These are phyloP conservation scores for Climacium dendroides DNA, from an alignment of 225 moss, liverwort and hornwort species.

Conservation along the genomic window DNA sequence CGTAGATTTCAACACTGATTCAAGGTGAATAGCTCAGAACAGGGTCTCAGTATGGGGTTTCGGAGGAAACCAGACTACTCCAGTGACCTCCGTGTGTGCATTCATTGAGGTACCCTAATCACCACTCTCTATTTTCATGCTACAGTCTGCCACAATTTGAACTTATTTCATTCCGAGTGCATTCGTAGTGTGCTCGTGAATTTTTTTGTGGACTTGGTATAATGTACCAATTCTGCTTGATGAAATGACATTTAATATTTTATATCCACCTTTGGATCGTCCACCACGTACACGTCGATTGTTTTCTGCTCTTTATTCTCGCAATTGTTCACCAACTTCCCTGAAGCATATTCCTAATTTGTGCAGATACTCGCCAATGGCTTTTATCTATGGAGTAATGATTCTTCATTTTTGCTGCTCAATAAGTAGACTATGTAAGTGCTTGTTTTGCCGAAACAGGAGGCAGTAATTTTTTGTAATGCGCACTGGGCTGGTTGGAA, in stretches of 20 bases:
- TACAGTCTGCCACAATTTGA: constrained; percentile 19
- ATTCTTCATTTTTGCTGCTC: constrained; percentile 16
- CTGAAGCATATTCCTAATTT: constrained; percentile 19
- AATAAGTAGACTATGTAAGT: constrained; percentile 6
- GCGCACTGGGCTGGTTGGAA: not conserved
- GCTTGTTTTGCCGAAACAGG: not conserved
- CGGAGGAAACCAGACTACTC: constrained; percentile 18
- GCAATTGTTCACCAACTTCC: not conserved
- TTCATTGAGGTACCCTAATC: constrained; percentile 33
- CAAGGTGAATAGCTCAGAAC: constrained; percentile 36
- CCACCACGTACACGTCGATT: not conserved
- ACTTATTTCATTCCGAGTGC: constrained; percentile 27
- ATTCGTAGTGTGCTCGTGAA: constrained; percentile 15
- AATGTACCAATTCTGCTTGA: constrained; percentile 22
- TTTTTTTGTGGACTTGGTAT: constrained; percentile 26
- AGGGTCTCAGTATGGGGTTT: constrained; percentile 25
- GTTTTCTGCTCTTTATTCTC: not conserved
- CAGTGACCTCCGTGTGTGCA: constrained; percentile 23
- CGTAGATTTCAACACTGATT: constrained; percentile 39
- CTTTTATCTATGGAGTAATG: constrained; percentile 14
- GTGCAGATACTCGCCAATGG: constrained; percentile 23
- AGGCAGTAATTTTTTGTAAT: not conserved
- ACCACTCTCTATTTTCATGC: constrained; percentile 20
- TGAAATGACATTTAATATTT: constrained; percentile 19
- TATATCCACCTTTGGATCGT: not conserved